Percentiles rank a stretch among this genome's conserved stretches.
Conservation (phyloP, 2,329 filamentous ascomycete species). For the Sporothrix variecibatus region DNA sequence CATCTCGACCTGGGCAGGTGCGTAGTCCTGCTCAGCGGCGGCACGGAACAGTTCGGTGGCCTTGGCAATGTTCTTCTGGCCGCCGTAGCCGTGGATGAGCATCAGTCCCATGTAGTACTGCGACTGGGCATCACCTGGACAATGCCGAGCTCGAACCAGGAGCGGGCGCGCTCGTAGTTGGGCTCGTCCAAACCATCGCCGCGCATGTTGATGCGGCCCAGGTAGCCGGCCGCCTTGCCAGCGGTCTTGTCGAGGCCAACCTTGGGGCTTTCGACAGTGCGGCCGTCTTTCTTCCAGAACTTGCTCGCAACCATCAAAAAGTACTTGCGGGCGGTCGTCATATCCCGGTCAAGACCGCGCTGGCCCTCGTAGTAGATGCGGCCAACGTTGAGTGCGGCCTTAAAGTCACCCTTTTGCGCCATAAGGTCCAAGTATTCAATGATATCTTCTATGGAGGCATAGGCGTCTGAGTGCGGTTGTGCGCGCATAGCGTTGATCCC, state of each 20-base stretch:
- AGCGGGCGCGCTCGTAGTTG: constrained; percentile 73
- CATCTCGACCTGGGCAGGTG: constrained; percentile 78
- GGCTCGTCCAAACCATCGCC: constrained; percentile 77
- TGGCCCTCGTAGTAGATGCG: constrained; percentile 88
- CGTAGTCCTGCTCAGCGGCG: constrained; percentile 79
- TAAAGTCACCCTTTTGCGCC: constrained; percentile 85
- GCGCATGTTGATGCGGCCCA: constrained; percentile 86
- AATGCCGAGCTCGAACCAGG: constrained; percentile 82
- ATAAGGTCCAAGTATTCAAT: constrained; percentile 91
- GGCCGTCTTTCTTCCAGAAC: constrained; percentile 82
- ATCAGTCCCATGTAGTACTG: constrained; percentile 84
- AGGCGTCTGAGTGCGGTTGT: constrained; percentile 73
- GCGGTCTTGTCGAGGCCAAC: constrained; percentile 75
- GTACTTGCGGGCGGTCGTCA: constrained; percentile 73
- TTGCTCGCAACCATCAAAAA: constrained; percentile 77
- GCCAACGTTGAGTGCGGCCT: constrained; percentile 82
- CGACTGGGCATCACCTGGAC: constrained; percentile 74
- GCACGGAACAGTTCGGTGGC: constrained; percentile 76
- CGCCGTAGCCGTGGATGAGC: constrained; percentile 73
- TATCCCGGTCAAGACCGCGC: constrained; percentile 70
- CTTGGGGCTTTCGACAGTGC: constrained; percentile 68
- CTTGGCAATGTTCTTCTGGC: constrained; percentile 65
- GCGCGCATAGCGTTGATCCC: constrained; percentile 77
- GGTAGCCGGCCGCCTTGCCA: constrained; percentile 79
- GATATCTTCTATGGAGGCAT: constrained; percentile 88